Conservation (phyloP, 352 stramenopile species). For the Phytophthora sp. region DNA sequence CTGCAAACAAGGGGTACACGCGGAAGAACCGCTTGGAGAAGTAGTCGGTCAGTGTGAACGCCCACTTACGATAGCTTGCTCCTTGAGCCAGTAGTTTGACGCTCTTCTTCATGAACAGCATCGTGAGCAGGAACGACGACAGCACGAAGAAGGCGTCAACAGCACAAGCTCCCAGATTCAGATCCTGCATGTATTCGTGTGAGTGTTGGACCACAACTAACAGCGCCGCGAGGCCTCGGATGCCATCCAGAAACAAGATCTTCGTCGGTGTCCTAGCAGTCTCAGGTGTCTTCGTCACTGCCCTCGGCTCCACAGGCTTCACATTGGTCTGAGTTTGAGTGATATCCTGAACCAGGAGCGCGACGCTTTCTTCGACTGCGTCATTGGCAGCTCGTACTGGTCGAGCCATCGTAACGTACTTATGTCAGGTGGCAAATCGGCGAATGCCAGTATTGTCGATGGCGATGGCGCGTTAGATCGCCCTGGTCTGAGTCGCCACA, state of each 20-base stretch:
- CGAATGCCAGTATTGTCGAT: too few species aligned
- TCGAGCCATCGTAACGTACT: too few species aligned
- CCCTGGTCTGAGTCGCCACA: too few species aligned
- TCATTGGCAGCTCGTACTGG: too few species aligned
- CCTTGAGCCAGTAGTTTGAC: constrained; percentile 21
- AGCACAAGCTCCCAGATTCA: constrained; percentile 33
- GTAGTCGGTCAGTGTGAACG: constrained; percentile 38
- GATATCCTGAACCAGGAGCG: too few species aligned
- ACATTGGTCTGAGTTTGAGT: too few species aligned
- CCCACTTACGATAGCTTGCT: constrained; percentile 25
- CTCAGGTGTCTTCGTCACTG: neutral
- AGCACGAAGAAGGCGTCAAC: constrained; percentile 55
- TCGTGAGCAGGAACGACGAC: constrained; percentile 48
- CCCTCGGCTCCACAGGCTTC: too few species aligned
- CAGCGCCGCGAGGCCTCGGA: constrained; percentile 46
- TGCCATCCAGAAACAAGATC: constrained; percentile 47
- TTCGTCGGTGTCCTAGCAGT: constrained; percentile 13
- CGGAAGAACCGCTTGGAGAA: constrained; percentile 46
- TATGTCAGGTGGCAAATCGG: too few species aligned
- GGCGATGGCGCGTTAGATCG: too few species aligned
- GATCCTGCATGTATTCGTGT: constrained; percentile 30
- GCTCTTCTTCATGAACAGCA: constrained; percentile 45
- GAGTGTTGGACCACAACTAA: constrained; percentile 38
- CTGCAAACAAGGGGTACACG: constrained; percentile 58
- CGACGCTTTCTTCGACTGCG: too few species aligned